Evolutionary conservation across 2,329 filamentous ascomycete species (phyloP).

Genomic region (Sclerotinia minor): DNA sequence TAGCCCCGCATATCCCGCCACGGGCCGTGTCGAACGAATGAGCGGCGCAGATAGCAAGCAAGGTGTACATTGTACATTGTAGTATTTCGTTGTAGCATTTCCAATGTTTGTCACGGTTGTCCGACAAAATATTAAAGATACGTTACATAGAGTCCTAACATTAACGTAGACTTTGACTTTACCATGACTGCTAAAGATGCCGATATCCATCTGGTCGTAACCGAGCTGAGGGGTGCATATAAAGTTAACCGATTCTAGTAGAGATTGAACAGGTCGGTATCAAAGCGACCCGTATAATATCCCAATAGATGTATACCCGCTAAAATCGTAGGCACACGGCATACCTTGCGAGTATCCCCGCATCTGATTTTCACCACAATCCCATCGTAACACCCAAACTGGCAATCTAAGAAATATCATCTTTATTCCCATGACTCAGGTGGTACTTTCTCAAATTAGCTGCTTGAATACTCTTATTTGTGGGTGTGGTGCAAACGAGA

Average conservation of each 20-base stretch:
- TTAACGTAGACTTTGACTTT: not conserved
- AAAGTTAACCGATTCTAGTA: conserved; percentile 54
- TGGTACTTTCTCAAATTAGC: not conserved
- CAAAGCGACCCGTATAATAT: conserved; percentile 56
- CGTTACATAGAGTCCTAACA: not conserved
- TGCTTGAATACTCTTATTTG: not conserved
- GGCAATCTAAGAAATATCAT: not conserved
- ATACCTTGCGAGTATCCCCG: not conserved
- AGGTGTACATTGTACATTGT: conserved; percentile 74
- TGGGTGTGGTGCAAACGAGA: too few species aligned
- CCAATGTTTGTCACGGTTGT: conserved; percentile 75
- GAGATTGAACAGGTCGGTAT: conserved; percentile 63
- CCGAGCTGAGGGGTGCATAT: conserved; percentile 70
- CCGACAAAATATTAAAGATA: conserved; percentile 60
- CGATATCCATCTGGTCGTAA: conserved; percentile 77
- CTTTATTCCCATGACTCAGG: not conserved
- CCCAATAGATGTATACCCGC: too few species aligned
- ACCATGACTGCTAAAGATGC: conserved; percentile 58
- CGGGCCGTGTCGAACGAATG: conserved; percentile 59
- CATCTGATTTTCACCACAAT: not conserved
- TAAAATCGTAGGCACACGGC: not conserved
- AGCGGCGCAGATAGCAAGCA: conserved; percentile 56
- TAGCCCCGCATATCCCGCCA: conserved; percentile 59
- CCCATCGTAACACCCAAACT: not conserved
- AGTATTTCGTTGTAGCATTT: conserved; percentile 78